Evolutionary conservation across 2,329 filamentous ascomycete genomes (phyloP).

Genomic region (Alternaria sp.): DNA sequence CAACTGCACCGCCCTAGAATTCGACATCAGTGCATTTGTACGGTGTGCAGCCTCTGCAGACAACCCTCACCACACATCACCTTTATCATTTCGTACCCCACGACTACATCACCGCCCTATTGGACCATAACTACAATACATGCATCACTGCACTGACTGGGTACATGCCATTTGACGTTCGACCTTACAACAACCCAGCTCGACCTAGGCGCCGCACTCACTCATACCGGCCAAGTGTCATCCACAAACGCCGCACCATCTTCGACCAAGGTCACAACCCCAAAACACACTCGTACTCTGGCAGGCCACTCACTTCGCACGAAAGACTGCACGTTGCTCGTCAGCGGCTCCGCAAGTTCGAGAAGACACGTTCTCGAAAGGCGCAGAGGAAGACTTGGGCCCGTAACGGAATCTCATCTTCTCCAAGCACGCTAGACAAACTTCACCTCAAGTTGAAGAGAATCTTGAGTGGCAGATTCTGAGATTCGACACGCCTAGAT

Average conservation of each 20-base stretch:
- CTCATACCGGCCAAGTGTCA: neutral
- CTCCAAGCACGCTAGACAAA: conserved; percentile 2
- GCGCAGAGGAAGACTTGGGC: neutral
- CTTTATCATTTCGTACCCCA: neutral
- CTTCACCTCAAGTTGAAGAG: conserved; percentile 7
- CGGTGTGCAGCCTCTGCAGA: neutral
- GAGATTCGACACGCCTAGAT: neutral
- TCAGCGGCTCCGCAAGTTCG: conserved; percentile 15
- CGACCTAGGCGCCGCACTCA: neutral
- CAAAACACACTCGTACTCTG: neutral
- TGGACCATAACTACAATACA: neutral
- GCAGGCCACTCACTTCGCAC: conserved; percentile 2
- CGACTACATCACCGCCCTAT: neutral
- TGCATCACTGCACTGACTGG: neutral
- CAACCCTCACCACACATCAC: neutral
- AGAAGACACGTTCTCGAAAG: conserved; percentile 5
- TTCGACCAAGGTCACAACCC: neutral
- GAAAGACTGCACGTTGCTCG: conserved; percentile 17
- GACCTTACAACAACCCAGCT: neutral
- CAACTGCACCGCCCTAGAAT: neutral
- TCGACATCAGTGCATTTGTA: neutral
- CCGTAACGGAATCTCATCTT: neutral
- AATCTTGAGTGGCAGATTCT: conserved; percentile 1
- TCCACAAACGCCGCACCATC: neutral
- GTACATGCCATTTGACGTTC: conserved; percentile 8